These are phyloP conservation scores for Nidularia pulvinata DNA, from an alignment of 768 basidiomycete genomes.

Conservation along the genomic window DNA sequence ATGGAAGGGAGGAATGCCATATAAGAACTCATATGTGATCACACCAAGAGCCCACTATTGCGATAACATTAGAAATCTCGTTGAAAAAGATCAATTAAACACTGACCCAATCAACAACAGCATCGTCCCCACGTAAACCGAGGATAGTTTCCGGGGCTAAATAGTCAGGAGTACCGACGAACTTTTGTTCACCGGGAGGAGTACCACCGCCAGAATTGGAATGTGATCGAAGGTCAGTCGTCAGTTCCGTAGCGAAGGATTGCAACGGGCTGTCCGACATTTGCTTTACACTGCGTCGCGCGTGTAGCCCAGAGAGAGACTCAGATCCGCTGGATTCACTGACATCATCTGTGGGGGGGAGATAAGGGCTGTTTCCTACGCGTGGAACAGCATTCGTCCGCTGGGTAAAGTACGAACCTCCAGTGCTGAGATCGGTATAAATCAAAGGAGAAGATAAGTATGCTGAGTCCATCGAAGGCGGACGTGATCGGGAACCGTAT, in stretches of 20 bases:
- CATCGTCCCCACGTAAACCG: slow-evolving; percentile 93
- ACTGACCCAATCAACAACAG: slow-evolving; percentile 95
- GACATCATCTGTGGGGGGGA: slow-evolving; percentile 74
- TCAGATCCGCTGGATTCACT: slow-evolving; percentile 90
- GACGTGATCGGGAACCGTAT: slow-evolving; percentile 73
- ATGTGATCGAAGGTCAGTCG: slow-evolving; percentile 82
- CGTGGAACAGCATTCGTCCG: slow-evolving; percentile 61
- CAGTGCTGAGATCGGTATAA: slow-evolving; percentile 48
- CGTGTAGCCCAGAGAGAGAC: slow-evolving; percentile 56
- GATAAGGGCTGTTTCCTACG: slow-evolving; percentile 64
- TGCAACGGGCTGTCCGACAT: slow-evolving; percentile 79
- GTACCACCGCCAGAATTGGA: slow-evolving; percentile 63
- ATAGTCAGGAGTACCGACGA: slow-evolving; percentile 98
- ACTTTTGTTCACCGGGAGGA: slow-evolving; percentile 86
- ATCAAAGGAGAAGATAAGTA: slow-evolving; percentile 79
- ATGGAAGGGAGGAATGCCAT: slow-evolving; percentile 97
- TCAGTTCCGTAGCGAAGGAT: slow-evolving; percentile 85
- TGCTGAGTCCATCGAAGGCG: slow-evolving; percentile 80
- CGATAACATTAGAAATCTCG: slow-evolving; percentile 5
- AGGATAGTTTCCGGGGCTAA: slow-evolving; percentile 95
- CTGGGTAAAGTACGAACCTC: slow-evolving; percentile 83
- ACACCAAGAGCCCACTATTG: slow-evolving; percentile 96
- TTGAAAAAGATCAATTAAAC: neutral
- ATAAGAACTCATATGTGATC: slow-evolving; percentile 97
- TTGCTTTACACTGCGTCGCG: slow-evolving; percentile 37